Evolutionary conservation across 257 asterid genomes (phyloP).

Genomic region (Ligustrum vulgare): DNA sequence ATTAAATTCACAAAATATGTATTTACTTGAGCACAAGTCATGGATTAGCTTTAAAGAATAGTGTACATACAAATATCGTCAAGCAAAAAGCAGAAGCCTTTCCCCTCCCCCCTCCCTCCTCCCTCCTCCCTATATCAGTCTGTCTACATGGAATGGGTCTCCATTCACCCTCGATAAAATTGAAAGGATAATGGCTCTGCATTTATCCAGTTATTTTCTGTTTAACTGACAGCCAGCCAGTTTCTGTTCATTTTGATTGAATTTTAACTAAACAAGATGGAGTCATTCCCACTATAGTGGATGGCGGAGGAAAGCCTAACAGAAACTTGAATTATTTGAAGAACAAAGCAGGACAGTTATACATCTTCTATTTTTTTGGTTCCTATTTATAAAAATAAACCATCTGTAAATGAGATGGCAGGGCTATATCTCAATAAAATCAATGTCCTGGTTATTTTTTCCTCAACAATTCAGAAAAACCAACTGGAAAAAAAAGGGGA

Average conservation of each 20-base stretch:
- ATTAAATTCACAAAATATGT: background rate
- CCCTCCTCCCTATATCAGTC: background rate
- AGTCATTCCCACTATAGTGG: background rate
- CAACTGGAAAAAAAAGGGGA: background rate
- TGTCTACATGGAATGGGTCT: background rate
- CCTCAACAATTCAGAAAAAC: background rate
- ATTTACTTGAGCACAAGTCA: slow-evolving; percentile 4
- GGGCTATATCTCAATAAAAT: background rate
- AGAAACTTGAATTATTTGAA: background rate
- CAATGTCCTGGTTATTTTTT: background rate
- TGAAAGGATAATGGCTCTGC: background rate
- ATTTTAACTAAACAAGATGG: background rate
- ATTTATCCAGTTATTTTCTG: background rate
- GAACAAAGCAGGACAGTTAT: background rate
- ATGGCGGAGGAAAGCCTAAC: background rate
- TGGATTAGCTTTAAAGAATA: slow-evolving; percentile 3
- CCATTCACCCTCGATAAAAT: background rate
- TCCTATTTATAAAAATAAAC: background rate
- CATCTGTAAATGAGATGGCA: background rate
- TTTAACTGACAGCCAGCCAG: background rate
- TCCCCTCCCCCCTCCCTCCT: background rate
- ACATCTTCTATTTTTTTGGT: background rate
- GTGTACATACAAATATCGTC: slow-evolving; percentile 17
- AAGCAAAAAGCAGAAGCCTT: slow-evolving; percentile 20
- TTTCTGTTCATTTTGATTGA: background rate